Percentiles rank a stretch among this genome's conserved stretches.
phyloP scores from a whole-genome alignment of 2,329 filamentous ascomycete genomes.

The Plectosphaerella plurivora region DNA sequence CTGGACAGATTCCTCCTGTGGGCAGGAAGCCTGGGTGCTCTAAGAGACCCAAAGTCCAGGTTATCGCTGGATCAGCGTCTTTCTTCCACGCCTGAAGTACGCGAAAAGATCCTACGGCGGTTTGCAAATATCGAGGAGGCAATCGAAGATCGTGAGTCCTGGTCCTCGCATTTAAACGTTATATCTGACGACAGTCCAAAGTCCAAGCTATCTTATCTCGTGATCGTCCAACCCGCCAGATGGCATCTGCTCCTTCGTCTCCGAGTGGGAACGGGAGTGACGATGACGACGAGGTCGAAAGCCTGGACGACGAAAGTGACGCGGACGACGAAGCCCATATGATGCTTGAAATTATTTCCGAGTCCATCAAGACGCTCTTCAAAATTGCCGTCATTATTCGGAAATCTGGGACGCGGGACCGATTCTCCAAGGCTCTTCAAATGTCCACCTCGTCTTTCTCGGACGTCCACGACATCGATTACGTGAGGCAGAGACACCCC shows the following conservation, averaged over 20 bases:
- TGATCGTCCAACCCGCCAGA: not conserved
- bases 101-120: slow-evolving; percentile 1
- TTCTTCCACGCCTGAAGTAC: not conserved
- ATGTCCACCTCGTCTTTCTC: not conserved
- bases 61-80: slow-evolving; percentile 10
- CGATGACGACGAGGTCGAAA: not conserved
- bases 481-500: slow-evolving; percentile 13
- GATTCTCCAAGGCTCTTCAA: slow-evolving; percentile 8
- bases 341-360: slow-evolving; percentile 4
- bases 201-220: not conserved
- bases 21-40: slow-evolving; percentile 7
- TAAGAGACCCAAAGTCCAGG: not conserved
- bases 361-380: slow-evolving; percentile 8
- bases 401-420: slow-evolving; percentile 8
- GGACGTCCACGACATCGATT: slow-evolving; percentile 11
- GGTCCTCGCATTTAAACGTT: not conserved
- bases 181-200: not conserved
- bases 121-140: slow-evolving; percentile 8
- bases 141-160: slow-evolving; percentile 6
- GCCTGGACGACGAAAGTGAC: not conserved
- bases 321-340: slow-evolving; percentile 6
- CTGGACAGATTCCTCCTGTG: slow-evolving; percentile 11
- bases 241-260: not conserved
- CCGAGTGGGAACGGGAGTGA: not conserved
- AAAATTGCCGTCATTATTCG: slow-evolving; percentile 8